Base-by-base conservation (phyloP, 805 yeast genomes). In the Helenozyma rhizophorensis region DNA sequence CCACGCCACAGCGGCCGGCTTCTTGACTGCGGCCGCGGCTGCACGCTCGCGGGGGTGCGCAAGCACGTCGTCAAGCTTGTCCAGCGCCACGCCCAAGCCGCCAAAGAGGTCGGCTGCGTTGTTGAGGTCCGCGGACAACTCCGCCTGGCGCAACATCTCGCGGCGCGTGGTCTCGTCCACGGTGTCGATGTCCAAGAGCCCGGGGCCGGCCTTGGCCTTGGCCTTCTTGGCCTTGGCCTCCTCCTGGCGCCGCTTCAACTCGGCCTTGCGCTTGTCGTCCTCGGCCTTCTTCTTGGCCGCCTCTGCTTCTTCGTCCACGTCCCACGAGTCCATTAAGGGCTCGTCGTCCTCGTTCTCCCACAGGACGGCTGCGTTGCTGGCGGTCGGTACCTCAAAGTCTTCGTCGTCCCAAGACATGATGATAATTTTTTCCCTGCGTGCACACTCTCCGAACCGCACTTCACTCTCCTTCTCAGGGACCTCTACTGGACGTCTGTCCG, bases 51-150 rank as follows among this genome's bases (percentile, higher is more conserved):
- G 62, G 27, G 80, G 80, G 47, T 74, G 80, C 22, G 65, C 79
- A 35, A 57, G 60, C 34, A 59, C 36, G 32, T 59, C 54, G 13
- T 47, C 56, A 24, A 51, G 53, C 18, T 42, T 47, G 39, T 58
- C 66, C 12, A 45, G 56, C 15, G 77, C 74, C 33, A 74, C 72
- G 25, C 75, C 74, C 45, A 69, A 67, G 11, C 86, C 87, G 21
- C 88, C 95, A 55, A 90, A 87, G 48, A 90, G 68, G 49, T 85
- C 95, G 7, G 95, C 90, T 19, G 98, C 97, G 55, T 85, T 86
- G 60, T 85, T 86, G 58, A 90, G 69, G 64, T 90, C 98, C 17
- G 95, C 75, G 29, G 77, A 80, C 39, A 86, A 51, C 62, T 90
- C 95, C 14, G 93, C 95, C 56, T 82, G 70, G 53, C 71, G 80